Evolutionary conservation across 352 stramenopile genomes (phyloP), one percentile per base, ranked within the genome.

Genomic region (Phytophthora constricta): DNA sequence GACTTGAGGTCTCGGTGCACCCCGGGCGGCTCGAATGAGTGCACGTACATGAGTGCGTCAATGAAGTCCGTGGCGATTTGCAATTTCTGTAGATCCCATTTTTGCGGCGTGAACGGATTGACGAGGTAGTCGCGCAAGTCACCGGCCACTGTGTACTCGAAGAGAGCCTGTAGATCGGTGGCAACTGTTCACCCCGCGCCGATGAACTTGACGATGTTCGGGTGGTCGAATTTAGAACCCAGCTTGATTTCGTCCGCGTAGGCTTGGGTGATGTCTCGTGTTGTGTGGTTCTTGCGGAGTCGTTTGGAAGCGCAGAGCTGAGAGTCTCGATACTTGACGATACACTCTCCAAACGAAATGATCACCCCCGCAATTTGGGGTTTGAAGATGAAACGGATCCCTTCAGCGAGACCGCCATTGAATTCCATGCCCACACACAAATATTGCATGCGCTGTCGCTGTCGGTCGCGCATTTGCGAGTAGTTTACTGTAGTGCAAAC

Each of bases 101-200:
- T 33, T 1, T 49, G 57, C 14, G 57, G 62, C 28, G 52, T 17
- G 11, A 43, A 51, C 16, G 52, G 55, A n/a, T 28, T 23, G 11
- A 37, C 39, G 7, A 87, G 65, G 46, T 72, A 73, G 10, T 54
- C 62, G 26, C 75, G 79, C 52, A 89, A 65, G 78, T 37, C 31
- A 13, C 31, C 31, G 13, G 7, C 31, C 13, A 13, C 31, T 11
- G 13, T 37, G 31, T 37, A 89, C 63, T 89, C 77, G 41, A 82
- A 77, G 16, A 86, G 42, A 22, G 65, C 72, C 26, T 84, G 72
- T 10, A 89, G 58, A 50, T 86, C 73, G 2, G 60, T 68, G 41
- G 84, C 62, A 45, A 71, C 76, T 8, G 61, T 80, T 77, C 77
- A 86, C n/a, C 77, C 75, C 48, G 78, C 74, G 16, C 80, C 77